Percentiles rank a stretch among this genome's conserved stretches.
Conservation (phyloP, 1,139 yeast species). For the Ogataea hybrid region DNA sequence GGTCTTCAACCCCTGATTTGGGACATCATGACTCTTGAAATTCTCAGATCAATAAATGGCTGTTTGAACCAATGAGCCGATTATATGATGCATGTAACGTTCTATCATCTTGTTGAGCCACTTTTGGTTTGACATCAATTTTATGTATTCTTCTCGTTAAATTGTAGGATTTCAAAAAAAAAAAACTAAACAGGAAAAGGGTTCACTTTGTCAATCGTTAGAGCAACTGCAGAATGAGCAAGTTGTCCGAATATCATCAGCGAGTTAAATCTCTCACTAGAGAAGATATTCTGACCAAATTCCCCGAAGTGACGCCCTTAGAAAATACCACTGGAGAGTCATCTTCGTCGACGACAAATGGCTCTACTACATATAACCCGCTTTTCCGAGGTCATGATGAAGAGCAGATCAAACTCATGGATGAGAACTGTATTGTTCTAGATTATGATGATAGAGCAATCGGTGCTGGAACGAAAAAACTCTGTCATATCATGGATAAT, state of each 20-base stretch:
- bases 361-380: conserved; percentile 26
- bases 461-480: conserved; percentile 92
- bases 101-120: no score
- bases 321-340: conserved; percentile 47
- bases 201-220: conserved; percentile 2
- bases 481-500: conserved; percentile 88
- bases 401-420: conserved; percentile 94
- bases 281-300: conserved; percentile 50
- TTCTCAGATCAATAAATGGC: background rate
- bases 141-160: conserved; percentile 3
- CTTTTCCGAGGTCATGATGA: conserved; percentile 84
- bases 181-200: conserved; percentile 1
- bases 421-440: conserved; percentile 90
- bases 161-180: conserved; percentile 3
- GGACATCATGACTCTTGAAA: background rate
- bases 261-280: conserved; percentile 51
- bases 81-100: no score
- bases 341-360: conserved; percentile 29
- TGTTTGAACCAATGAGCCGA: background rate
- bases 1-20: background rate
- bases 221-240: conserved; percentile 7
- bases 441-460: conserved; percentile 84
- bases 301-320: conserved; percentile 64
- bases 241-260: conserved; percentile 38
- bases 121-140: background rate